phyloP scores from a whole-genome alignment of 2,329 filamentous ascomycete genomes.

The Fusarium udum region DNA sequence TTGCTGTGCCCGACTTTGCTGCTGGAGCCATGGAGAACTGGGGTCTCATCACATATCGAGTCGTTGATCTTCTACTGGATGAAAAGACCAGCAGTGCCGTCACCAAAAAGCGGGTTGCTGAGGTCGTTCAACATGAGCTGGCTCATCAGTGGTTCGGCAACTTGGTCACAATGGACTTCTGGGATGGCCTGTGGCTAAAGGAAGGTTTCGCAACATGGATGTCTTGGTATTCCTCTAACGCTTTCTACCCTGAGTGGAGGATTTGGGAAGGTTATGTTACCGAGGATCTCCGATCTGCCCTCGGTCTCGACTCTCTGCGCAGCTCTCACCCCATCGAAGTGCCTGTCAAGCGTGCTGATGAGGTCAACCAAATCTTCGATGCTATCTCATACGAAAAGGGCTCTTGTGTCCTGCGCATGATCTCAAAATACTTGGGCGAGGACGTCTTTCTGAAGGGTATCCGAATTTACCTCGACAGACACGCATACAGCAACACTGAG shows the following conservation, averaged over 20 bases:
- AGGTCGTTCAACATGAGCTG: slow-evolving; percentile 95
- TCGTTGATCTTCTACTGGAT: slow-evolving; percentile 83
- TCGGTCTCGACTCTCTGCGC: slow-evolving; percentile 87
- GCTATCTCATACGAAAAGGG: slow-evolving; percentile 98
- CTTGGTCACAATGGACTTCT: slow-evolving; percentile 97
- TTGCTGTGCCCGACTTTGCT: slow-evolving; percentile 95
- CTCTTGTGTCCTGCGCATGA: slow-evolving; percentile 95
- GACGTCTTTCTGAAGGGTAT: slow-evolving; percentile 93
- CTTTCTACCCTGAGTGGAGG: slow-evolving; percentile 98
- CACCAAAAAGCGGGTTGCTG: slow-evolving; percentile 91
- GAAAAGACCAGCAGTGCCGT: slow-evolving; percentile 90
- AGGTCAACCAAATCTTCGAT: slow-evolving; percentile 98
- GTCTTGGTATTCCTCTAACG: slow-evolving; percentile 81
- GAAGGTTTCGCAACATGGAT: slow-evolving; percentile 78
- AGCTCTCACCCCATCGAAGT: slow-evolving; percentile 98
- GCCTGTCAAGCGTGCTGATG: slow-evolving; percentile 91
- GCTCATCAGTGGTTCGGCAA: slow-evolving; percentile 99
- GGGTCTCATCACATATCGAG: slow-evolving; percentile 94
- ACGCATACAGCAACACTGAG: slow-evolving; percentile 94
- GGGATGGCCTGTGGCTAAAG: slow-evolving; percentile 97
- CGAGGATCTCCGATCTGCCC: slow-evolving; percentile 87
- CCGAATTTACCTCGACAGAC: slow-evolving; percentile 90
- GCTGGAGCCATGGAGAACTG: slow-evolving; percentile 99
- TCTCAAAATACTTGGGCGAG: slow-evolving; percentile 93
- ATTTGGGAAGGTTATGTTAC: slow-evolving; percentile 97